Percentiles rank a stretch among this genome's conserved stretches.
Conservation (phyloP, 2,329 filamentous ascomycete species). For the Talaromyces sp. region DNA sequence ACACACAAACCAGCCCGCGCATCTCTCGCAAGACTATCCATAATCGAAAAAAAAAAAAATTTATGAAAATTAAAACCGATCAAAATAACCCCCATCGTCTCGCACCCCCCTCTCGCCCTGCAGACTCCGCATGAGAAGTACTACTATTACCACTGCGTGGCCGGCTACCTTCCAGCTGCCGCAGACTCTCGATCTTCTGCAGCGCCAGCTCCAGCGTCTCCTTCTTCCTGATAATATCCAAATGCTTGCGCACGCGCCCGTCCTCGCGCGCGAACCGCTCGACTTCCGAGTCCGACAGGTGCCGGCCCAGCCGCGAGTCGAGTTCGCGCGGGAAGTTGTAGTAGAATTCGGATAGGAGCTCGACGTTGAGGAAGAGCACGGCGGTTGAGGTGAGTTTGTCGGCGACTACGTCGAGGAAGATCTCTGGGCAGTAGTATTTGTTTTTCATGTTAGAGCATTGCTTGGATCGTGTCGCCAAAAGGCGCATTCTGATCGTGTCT, state of each 20-base stretch:
- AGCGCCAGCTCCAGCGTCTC: conserved; percentile 89
- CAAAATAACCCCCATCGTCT: conserved; percentile 9
- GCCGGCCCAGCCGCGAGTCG: conserved; percentile 77
- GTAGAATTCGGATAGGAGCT: conserved; percentile 94
- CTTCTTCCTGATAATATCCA: conserved; percentile 89
- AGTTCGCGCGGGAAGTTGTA: conserved; percentile 95
- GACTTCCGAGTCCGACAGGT: conserved; percentile 72
- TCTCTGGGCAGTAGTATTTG: conserved; percentile 94
- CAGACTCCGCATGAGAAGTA: background rate
- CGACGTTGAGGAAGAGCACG: conserved; percentile 94
- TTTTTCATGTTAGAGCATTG: conserved; percentile 80
- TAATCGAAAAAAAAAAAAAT: background rate
- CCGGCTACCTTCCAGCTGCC: conserved; percentile 69
- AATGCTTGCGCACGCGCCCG: conserved; percentile 78
- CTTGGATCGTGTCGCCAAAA: conserved; percentile 81
- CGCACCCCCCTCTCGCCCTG: background rate
- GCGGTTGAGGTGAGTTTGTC: conserved; percentile 92
- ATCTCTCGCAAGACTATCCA: background rate
- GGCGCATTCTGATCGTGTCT: conserved; percentile 83
- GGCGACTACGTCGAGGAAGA: conserved; percentile 96
- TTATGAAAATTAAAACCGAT: background rate
- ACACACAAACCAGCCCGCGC: background rate
- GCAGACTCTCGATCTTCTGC: conserved; percentile 89
- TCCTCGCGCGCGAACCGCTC: conserved; percentile 92
- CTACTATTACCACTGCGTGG: conserved; percentile 32